phyloP scores from a whole-genome alignment of 2,329 filamentous ascomycete species.

The Fusarium anthophilum region DNA sequence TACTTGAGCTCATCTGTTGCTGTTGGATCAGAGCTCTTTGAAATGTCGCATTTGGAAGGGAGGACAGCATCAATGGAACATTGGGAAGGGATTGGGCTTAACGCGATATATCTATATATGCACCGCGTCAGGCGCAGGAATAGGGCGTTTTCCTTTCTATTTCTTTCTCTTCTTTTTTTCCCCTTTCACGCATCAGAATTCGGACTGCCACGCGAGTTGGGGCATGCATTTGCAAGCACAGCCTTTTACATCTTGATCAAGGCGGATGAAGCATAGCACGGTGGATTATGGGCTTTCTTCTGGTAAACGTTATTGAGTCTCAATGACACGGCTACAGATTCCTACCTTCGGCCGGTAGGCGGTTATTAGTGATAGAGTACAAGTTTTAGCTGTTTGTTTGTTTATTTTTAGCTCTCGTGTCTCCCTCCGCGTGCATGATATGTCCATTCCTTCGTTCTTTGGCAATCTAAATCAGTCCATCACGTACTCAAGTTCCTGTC shows the following conservation, averaged over 20 bases:
- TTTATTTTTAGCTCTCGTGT: background rate
- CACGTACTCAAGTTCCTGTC: background rate
- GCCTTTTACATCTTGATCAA: background rate
- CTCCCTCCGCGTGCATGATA: background rate
- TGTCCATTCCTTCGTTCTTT: background rate
- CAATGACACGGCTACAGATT: background rate
- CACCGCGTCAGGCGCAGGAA: background rate
- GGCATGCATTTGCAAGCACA: background rate
- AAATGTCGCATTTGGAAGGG: constrained; percentile 4
- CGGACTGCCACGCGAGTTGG: background rate
- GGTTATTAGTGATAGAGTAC: constrained; percentile 11
- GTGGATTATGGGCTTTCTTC: background rate
- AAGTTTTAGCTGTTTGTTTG: constrained; percentile 3
- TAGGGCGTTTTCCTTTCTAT: constrained; percentile 17
- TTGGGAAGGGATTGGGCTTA: constrained; percentile 1
- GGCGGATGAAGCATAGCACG: background rate
- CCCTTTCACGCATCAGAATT: background rate
- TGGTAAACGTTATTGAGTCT: background rate
- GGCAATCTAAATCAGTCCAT: background rate
- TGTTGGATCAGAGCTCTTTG: background rate
- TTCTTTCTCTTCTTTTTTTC: background rate
- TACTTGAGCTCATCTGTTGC: background rate
- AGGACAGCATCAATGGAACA: constrained; percentile 16
- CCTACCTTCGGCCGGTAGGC: background rate
- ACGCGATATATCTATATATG: constrained; percentile 7